These are phyloP conservation scores for Penicillium sp. DNA, from an alignment of 2,329 filamentous ascomycete species.

Conservation along the genomic window DNA sequence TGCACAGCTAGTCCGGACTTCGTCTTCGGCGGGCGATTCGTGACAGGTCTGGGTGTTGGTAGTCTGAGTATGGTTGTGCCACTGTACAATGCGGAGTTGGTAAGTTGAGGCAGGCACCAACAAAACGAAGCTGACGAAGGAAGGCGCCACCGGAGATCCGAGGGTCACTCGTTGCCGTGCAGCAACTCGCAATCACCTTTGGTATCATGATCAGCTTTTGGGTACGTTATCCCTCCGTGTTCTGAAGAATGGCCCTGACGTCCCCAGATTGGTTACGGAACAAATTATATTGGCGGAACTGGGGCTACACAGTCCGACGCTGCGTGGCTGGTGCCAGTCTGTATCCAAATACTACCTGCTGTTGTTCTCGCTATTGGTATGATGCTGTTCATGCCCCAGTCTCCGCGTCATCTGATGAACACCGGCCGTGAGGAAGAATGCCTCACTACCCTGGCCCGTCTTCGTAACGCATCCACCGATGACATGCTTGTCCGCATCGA, in stretches of 20 bases:
- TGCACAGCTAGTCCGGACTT: conserved; percentile 32
- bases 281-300: conserved; percentile 67
- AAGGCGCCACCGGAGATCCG: conserved; percentile 45
- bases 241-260: conserved; percentile 9
- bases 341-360: conserved; percentile 70
- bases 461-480: conserved; percentile 64
- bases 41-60: conserved; percentile 47
- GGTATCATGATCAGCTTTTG: conserved; percentile 49
- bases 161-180: conserved; percentile 44
- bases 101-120: conserved; percentile 5
- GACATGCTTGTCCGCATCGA: conserved; percentile 73
- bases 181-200: conserved; percentile 48
- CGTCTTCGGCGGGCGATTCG: conserved; percentile 43
- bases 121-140: conserved; percentile 1
- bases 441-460: conserved; percentile 60
- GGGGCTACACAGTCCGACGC: conserved; percentile 61
- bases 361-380: conserved; percentile 68
- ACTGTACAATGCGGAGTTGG: conserved; percentile 42
- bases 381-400: conserved; percentile 74
- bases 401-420: conserved; percentile 72
- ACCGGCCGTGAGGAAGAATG: conserved; percentile 69
- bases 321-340: conserved; percentile 74
- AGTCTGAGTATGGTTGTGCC: conserved; percentile 46
- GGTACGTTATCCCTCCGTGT: conserved; percentile 24
- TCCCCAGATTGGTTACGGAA: conserved; percentile 44